Base-by-base conservation (phyloP, 345 rosid genomes). In the Mallotus nudiflorus region DNA sequence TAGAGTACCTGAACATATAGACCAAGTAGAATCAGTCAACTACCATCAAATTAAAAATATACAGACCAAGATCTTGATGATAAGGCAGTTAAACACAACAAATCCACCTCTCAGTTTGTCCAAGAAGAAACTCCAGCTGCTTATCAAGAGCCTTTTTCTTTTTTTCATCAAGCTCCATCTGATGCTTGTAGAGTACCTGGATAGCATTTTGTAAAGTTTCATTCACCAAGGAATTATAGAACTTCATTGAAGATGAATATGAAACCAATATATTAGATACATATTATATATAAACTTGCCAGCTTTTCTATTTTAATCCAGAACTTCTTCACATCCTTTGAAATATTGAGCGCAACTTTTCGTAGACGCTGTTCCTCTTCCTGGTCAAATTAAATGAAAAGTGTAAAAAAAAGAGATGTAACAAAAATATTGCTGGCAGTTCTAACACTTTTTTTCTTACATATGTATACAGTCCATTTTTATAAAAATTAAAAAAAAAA, bases 251-350 rank as follows among this genome's bases (percentile, higher is more conserved):
- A 62, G 51, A 39, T 61, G 18, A 73, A 48, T 1, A 73, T 66
- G 72, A 67, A 80, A 52, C 39, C 39, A 65, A 67, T 78, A 53
- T 45, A n/a, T n/a, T n/a, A n/a, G n/a, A n/a, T n/a, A n/a, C n/a
- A n/a, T 35, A 65, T 15, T 48, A 61, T 37, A 49, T 54, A 68
- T 60, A 50, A 72, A 84, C 85, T 84, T 88, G 78, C 99, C 96
- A 96, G 89, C 83, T 96, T 96, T 83, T 96, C 99, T 68, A 96
- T 90, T 85, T 96, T 96, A 65, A 75, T 79, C 99, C 99, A 96
- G 75, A 96, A 96, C 80, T 91, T 96, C 80, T 92, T 96, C 78
- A 96, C 88, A 65, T 96, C 99, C 82, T 92, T 96, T 0, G 99
- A 87, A 78, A 96, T 92, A 75, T 82, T 91, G 44, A 87, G 89